These are phyloP conservation scores for Aspergillus novoparasiticus DNA, from an alignment of 2,329 filamentous ascomycete species.

Conservation along the genomic window DNA sequence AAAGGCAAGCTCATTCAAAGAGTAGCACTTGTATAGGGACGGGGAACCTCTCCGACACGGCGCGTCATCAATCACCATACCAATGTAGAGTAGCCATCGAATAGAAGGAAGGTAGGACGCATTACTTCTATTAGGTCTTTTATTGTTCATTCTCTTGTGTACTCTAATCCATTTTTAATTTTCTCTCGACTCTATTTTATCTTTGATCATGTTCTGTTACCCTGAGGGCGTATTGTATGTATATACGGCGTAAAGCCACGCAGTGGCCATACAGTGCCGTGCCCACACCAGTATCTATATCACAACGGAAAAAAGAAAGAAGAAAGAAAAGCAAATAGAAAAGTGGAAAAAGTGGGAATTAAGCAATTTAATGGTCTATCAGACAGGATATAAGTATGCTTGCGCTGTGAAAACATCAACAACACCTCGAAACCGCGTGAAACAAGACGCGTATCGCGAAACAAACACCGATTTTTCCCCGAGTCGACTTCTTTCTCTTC, in stretches of 20 bases:
- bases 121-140: neutral
- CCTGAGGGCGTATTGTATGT: neutral
- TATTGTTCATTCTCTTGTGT: no score
- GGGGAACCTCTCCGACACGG: no score
- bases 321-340: neutral
- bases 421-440: neutral
- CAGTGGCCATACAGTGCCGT: neutral
- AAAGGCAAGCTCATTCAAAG: neutral
- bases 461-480: neutral
- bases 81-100: neutral
- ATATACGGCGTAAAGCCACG: neutral
- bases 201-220: no score
- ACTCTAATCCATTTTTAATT: no score
- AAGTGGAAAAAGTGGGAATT: neutral
- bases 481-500: neutral
- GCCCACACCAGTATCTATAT: neutral
- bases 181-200: no score
- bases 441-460: neutral
- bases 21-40: neutral
- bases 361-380: neutral
- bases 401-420: neutral
- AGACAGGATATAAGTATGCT: neutral
- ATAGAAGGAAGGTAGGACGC: neutral
- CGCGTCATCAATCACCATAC: neutral
- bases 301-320: neutral